Evolutionary conservation across 345 rosid genomes (phyloP).

Genomic region (Laguncularia racemosa): DNA sequence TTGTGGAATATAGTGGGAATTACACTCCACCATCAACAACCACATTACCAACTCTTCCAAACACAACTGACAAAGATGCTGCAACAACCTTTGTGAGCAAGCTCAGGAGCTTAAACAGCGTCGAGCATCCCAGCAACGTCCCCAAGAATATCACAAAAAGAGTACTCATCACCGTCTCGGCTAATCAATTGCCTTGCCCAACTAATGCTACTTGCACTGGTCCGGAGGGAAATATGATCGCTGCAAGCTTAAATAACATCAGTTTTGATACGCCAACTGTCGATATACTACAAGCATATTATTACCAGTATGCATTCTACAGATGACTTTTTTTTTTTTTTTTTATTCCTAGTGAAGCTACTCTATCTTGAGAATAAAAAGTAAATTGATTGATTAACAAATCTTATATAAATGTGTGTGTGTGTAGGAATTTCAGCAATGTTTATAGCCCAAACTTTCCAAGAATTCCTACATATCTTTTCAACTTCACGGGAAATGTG

Average conservation of each 20-base stretch:
- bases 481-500: conserved; percentile 16
- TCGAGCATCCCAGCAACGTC: conserved; percentile 11
- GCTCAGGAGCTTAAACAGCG: conserved; percentile 12
- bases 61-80: conserved; percentile 16
- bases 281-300: conserved; percentile 37
- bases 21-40: conserved; percentile 12
- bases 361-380: no score
- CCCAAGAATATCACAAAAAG: conserved; percentile 12
- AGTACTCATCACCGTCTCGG: conserved; percentile 9
- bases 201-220: conserved; percentile 18
- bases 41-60: conserved; percentile 16
- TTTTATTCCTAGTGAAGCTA: no score
- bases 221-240: conserved; percentile 11
- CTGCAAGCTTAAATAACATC: conserved; percentile 40
- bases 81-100: conserved; percentile 20
- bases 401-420: no score
- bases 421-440: conserved; percentile 7
- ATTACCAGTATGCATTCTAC: neutral
- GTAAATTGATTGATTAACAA: no score
- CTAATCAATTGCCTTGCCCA: conserved; percentile 27
- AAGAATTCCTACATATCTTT: conserved; percentile 10
- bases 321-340: no score
- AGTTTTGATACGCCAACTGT: conserved; percentile 23
- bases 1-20: conserved; percentile 12
- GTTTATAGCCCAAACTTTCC: conserved; percentile 17